phyloP scores from a whole-genome alignment of 179 eudicot species.

The Beta corolliflora region DNA sequence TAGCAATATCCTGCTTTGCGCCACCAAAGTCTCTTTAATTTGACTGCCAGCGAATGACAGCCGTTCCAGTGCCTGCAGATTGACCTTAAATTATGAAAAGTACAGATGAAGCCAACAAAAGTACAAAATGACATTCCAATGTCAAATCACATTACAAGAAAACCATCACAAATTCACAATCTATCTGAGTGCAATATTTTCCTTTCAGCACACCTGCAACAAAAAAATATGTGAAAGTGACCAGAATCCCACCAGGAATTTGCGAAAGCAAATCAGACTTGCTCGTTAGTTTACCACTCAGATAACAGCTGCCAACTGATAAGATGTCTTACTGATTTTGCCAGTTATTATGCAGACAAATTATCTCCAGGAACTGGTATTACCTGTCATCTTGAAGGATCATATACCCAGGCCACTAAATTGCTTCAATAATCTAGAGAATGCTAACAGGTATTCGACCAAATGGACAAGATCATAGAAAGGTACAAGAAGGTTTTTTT shows the following conservation, averaged over 20 bases:
- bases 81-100: conserved; percentile 1
- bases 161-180: background rate
- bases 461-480: background rate
- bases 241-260: background rate
- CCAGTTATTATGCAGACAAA: background rate
- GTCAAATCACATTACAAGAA: background rate
- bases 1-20: conserved; percentile 77
- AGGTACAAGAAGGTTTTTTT: background rate
- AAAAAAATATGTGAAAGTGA: background rate
- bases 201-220: background rate
- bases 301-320: background rate
- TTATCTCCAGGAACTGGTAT: background rate
- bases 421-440: background rate
- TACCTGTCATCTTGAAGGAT: too few species aligned
- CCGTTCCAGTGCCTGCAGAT: conserved; percentile 74
- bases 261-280: background rate
- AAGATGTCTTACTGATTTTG: background rate
- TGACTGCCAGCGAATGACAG: conserved; percentile 72
- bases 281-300: background rate
- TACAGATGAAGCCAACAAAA: background rate
- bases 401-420: too few species aligned
- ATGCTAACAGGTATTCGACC: background rate
- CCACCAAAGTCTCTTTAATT: conserved; percentile 67
- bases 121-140: background rate
- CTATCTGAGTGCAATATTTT: background rate